Percentiles rank a stretch among this genome's conserved stretches.
Conservation (phyloP, 2,329 filamentous ascomycete genomes). For the Eutypa lata region DNA sequence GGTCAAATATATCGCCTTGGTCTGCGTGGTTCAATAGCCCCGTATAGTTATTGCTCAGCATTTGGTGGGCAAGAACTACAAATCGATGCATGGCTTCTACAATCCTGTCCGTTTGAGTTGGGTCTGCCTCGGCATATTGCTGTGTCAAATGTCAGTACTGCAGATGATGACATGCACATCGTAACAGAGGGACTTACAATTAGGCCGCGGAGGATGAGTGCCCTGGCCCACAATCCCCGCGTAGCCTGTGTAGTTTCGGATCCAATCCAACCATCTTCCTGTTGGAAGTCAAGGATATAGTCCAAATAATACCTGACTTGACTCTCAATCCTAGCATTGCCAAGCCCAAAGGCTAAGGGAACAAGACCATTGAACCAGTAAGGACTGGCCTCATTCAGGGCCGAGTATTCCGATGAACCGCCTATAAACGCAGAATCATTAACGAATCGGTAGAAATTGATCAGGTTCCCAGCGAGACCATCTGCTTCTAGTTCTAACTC, state of each 20-base stretch:
- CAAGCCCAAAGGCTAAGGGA: conserved; percentile 49
- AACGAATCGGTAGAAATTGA: conserved; percentile 55
- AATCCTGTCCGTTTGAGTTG: conserved; percentile 37
- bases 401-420: conserved; percentile 48
- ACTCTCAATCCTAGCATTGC: conserved; percentile 45
- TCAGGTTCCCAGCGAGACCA: conserved; percentile 30
- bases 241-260: conserved; percentile 41
- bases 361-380: conserved; percentile 60
- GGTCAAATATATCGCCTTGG: conserved; percentile 38
- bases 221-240: conserved; percentile 52
- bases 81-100: conserved; percentile 49
- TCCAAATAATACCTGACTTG: conserved; percentile 45
- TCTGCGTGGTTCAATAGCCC: conserved; percentile 42
- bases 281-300: conserved; percentile 47
- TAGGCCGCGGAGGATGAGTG: conserved; percentile 48
- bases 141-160: conserved; percentile 19
- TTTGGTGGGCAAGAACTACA: conserved; percentile 46
- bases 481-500: conserved; percentile 22
- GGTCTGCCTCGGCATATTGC: conserved; percentile 48
- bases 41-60: conserved; percentile 51
- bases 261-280: conserved; percentile 55
- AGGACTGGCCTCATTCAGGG: conserved; percentile 51
- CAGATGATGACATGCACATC: background rate
- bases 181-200: conserved; percentile 23
- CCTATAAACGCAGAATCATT: conserved; percentile 49